A percentile compares a stretch with the other conserved stretches of the same genome.
Evolutionary conservation across 148 eudicot genomes (phyloP).

Genomic region (Rhododendron mucronatum): DNA sequence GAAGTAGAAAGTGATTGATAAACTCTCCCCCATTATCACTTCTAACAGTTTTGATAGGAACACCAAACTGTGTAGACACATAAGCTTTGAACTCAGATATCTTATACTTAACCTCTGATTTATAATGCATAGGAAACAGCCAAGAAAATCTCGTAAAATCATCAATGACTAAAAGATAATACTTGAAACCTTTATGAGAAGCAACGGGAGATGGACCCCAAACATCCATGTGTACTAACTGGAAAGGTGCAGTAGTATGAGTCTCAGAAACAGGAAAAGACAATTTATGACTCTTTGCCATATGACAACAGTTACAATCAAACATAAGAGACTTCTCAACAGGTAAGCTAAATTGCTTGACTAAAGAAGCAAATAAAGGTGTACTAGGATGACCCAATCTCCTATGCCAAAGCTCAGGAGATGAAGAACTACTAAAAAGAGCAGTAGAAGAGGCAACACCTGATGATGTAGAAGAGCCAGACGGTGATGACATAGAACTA

Average conservation of each 20-base stretch:
- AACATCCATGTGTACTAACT: neutral
- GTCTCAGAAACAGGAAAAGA: neutral
- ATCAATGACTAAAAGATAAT: neutral
- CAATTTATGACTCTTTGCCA: neutral
- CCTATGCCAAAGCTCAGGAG: neutral
- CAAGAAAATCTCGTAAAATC: neutral
- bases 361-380: neutral
- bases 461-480: fast-evolving
- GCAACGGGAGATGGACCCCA: neutral
- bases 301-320: neutral
- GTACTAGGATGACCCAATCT: neutral
- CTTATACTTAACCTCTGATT: neutral
- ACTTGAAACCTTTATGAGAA: neutral
- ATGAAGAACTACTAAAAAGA: too few species aligned
- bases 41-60: too few species aligned
- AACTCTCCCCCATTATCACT: too few species aligned
- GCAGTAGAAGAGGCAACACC: fast-evolving
- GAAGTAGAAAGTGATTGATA: too few species aligned
- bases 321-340: neutral
- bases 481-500: neutral
- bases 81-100: neutral
- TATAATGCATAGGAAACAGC: neutral
- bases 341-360: neutral
- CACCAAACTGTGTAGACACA: neutral
- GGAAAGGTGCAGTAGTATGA: neutral